phyloP scores from a whole-genome alignment of 148 eudicot genomes.

The Polygonum maritimum region DNA sequence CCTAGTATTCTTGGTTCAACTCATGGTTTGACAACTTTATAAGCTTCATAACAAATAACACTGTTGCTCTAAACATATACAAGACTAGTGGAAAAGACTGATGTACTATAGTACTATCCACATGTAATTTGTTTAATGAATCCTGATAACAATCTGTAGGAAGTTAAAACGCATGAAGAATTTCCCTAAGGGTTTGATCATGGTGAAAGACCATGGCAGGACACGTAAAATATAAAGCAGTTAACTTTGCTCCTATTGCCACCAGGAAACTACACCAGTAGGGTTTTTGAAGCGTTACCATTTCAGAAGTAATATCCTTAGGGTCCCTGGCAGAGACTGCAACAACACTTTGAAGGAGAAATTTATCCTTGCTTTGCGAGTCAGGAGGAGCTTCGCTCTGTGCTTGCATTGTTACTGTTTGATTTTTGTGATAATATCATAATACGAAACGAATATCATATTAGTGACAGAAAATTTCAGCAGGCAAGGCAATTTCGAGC shows the following conservation, averaged over 20 bases:
- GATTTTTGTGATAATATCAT: background rate
- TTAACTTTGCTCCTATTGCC: background rate
- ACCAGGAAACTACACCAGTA: background rate
- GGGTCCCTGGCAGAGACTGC: constrained; percentile 30
- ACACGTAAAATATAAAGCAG: background rate
- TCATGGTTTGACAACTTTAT: background rate
- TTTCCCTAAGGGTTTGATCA: background rate
- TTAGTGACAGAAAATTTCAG: background rate
- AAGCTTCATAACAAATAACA: background rate
- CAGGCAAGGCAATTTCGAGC: background rate
- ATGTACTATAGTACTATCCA: background rate
- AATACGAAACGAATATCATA: background rate
- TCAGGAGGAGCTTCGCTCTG: constrained; percentile 72
- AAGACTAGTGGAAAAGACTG: background rate
- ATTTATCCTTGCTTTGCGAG: constrained; percentile 83
- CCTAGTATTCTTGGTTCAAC: background rate
- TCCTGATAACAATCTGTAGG: background rate
- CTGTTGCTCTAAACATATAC: background rate
- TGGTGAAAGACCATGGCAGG: no score
- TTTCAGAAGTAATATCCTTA: constrained; percentile 67
- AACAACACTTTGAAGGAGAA: constrained; percentile 68
- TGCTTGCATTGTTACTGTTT: constrained; percentile 81
- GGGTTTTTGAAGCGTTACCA: constrained; percentile 26
- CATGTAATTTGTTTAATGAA: background rate
- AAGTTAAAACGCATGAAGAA: background rate